A percentile compares a stretch with the other conserved stretches of the same genome.
phyloP scores from a whole-genome alignment of 2,329 filamentous ascomycete genomes.

The Aureobasidium sp. region DNA sequence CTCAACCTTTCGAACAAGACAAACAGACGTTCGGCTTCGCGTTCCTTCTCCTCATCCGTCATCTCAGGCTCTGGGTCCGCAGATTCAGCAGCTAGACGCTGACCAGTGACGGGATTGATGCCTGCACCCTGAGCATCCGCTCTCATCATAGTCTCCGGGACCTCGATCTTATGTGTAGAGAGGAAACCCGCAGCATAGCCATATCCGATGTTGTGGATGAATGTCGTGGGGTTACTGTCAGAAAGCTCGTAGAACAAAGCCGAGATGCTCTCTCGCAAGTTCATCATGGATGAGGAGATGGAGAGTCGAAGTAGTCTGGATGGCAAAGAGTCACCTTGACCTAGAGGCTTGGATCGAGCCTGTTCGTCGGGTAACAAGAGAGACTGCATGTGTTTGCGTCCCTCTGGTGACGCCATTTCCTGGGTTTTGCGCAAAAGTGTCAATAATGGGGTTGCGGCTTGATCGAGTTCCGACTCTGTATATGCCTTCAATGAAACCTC shows the following conservation, averaged over 20 bases:
- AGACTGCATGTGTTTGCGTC: slow-evolving; percentile 56
- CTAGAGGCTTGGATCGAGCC: slow-evolving; percentile 71
- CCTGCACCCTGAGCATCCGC: slow-evolving; percentile 37
- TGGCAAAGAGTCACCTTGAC: slow-evolving; percentile 65
- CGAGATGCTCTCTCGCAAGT: slow-evolving; percentile 67
- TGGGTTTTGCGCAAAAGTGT: slow-evolving; percentile 66
- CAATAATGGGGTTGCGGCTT: slow-evolving; percentile 63
- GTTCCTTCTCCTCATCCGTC: slow-evolving; percentile 85
- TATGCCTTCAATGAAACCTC: slow-evolving; percentile 59
- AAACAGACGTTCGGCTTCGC: slow-evolving; percentile 83
- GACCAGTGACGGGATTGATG: slow-evolving; percentile 83
- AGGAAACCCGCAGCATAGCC: slow-evolving; percentile 89
- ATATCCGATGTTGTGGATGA: slow-evolving; percentile 89
- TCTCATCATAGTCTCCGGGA: slow-evolving; percentile 61
- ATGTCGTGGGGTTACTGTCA: slow-evolving; percentile 67
- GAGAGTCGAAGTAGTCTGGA: slow-evolving; percentile 72
- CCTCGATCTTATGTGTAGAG: slow-evolving; percentile 71
- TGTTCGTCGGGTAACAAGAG: slow-evolving; percentile 67
- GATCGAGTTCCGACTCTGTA: slow-evolving; percentile 63
- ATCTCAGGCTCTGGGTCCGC: slow-evolving; percentile 61
- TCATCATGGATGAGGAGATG: slow-evolving; percentile 63
- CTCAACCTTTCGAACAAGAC: slow-evolving; percentile 80
- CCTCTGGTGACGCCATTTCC: slow-evolving; percentile 56
- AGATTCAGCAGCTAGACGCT: slow-evolving; percentile 44
- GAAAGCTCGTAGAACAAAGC: slow-evolving; percentile 82